phyloP scores from a whole-genome alignment of 163 green algal genomes.

The Chlorella variabilis region DNA sequence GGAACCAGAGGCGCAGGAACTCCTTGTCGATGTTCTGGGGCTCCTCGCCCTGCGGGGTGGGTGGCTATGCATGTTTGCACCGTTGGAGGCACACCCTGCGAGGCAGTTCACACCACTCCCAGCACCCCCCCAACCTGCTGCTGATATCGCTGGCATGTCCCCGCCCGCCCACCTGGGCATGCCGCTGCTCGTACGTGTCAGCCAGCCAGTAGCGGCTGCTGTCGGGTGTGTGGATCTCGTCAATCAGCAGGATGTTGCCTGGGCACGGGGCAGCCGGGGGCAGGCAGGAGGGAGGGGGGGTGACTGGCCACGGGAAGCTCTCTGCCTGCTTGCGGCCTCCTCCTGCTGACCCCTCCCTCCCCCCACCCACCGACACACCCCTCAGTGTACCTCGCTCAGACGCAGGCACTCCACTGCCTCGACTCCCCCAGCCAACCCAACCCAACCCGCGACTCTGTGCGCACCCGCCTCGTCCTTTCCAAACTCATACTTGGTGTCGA shows the following conservation, averaged over 20 bases:
- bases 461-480: slow-evolving; percentile 71
- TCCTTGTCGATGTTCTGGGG: slow-evolving; percentile 99
- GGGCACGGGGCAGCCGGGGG: not conserved
- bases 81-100: too few species aligned
- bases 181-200: slow-evolving; percentile 84
- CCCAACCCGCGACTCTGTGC: too few species aligned
- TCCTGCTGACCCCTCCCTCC: too few species aligned
- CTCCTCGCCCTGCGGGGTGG: slow-evolving; percentile 60
- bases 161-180: slow-evolving; percentile 52
- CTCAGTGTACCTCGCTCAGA: too few species aligned
- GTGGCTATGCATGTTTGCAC: too few species aligned
- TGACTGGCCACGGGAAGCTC: not conserved
- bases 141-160: not conserved
- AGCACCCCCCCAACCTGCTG: not conserved
- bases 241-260: slow-evolving; percentile 87
- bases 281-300: not conserved
- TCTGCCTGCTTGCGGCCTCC: too few species aligned
- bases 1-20: slow-evolving; percentile 98
- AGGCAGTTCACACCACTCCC: not conserved
- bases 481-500: slow-evolving; percentile 99
- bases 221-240: slow-evolving; percentile 88
- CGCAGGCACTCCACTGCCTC: too few species aligned
- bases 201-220: slow-evolving; percentile 94
- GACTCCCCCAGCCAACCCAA: too few species aligned
- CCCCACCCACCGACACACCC: too few species aligned